Percentiles rank a stretch among this genome's conserved stretches.
Evolutionary conservation across 2,329 filamentous ascomycete genomes (phyloP).

Genomic region (Mycogone perniciosa): DNA sequence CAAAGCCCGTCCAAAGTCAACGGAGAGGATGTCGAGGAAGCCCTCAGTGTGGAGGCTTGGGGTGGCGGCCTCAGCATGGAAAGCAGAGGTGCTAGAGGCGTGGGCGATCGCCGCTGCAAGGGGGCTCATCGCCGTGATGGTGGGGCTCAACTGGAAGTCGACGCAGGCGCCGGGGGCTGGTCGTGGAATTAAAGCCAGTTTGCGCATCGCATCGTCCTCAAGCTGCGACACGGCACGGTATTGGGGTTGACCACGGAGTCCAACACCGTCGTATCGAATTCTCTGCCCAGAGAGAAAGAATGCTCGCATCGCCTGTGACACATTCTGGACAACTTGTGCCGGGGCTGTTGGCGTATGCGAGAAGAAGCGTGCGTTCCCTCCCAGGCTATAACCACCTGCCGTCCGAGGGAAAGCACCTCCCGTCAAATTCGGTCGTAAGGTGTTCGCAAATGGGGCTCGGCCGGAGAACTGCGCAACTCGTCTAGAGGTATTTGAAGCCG

Average conservation of each 20-base stretch:
- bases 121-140: conserved; percentile 78
- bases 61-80: conserved; percentile 34
- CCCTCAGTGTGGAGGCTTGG: conserved; percentile 73
- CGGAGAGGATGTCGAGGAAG: conserved; percentile 75
- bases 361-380: conserved; percentile 78
- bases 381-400: conserved; percentile 77
- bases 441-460: conserved; percentile 78
- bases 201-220: conserved; percentile 65
- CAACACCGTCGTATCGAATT: conserved; percentile 75
- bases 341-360: conserved; percentile 79
- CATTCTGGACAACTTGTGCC: conserved; percentile 88
- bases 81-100: conserved; percentile 36
- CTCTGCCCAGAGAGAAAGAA: conserved; percentile 91
- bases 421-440: conserved; percentile 85
- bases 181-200: conserved; percentile 54
- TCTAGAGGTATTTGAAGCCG: conserved; percentile 43
- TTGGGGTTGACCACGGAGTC: conserved; percentile 65
- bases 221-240: conserved; percentile 72
- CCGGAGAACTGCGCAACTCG: conserved; percentile 58
- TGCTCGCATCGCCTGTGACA: conserved; percentile 85
- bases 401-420: conserved; percentile 79
- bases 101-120: conserved; percentile 52
- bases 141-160: conserved; percentile 84
- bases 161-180: conserved; percentile 68
- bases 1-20: conserved; percentile 80